Conservation (phyloP, 176 grass and related monocot species). For the Alloteropsis semialata region DNA sequence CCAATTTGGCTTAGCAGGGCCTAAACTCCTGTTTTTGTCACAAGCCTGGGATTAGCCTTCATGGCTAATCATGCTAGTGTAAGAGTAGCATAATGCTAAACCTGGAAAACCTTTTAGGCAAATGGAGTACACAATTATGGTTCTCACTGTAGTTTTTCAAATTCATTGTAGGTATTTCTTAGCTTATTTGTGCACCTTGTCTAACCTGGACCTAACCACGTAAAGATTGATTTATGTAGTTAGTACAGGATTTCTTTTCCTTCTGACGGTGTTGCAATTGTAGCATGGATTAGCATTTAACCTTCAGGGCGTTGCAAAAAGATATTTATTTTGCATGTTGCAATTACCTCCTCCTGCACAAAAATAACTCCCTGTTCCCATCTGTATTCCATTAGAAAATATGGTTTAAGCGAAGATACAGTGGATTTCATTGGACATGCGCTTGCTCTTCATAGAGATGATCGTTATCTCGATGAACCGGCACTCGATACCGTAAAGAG, state of each 20-base stretch:
- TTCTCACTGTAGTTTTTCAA: neutral
- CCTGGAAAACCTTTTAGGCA: neutral
- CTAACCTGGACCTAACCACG: too few species aligned
- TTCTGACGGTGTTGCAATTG: too few species aligned
- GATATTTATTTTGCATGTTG: constrained; percentile 17
- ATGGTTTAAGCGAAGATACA: constrained; percentile 79
- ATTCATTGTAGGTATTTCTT: constrained; percentile 3
- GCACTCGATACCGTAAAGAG: constrained; percentile 94
- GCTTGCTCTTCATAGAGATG: constrained; percentile 84
- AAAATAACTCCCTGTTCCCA: constrained; percentile 21
- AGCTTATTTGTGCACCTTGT: neutral
- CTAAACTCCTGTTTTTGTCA: too few species aligned
- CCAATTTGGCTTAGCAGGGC: constrained; percentile 14
- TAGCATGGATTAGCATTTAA: neutral
- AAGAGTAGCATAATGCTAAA: constrained; percentile 11
- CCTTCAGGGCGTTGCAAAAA: neutral
- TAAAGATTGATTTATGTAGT: neutral
- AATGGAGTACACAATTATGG: neutral
- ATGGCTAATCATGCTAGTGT: neutral
- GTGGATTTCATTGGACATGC: constrained; percentile 88
- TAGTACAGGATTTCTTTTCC: too few species aligned
- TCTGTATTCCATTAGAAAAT: constrained; percentile 51
- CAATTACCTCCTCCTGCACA: neutral
- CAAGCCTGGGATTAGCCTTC: neutral
- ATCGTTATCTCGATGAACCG: constrained; percentile 71